Base-by-base conservation (phyloP, 768 basidiomycete genomes). In the Kondoa malvinella region DNA sequence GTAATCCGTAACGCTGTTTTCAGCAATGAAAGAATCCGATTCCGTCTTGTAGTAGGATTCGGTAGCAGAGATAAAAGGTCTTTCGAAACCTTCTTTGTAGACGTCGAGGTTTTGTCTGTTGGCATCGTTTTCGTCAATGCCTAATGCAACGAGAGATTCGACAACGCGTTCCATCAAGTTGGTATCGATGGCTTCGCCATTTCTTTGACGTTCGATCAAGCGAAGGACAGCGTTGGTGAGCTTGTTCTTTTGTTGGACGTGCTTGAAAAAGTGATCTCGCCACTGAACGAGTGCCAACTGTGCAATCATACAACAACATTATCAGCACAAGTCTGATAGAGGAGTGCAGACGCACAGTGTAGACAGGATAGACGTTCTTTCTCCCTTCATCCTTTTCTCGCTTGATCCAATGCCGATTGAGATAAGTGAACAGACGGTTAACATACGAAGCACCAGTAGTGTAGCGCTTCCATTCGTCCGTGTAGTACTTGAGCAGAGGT, bases 341-440 rank as follows among this genome's bases (percentile, higher is more conserved):
- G 57, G 50, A 56, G 40, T 0, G 12, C 56, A 26, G 2, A 79
- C 86, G 75, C 72, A 94, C 92, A 30, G 94, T 99, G 76, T 97
- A 97, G 25, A 99, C 89, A 0, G 85, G 86, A 79, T 96, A 97
- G 26, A 97, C 88, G 57, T 86, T 87, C 78, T 89, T 92, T 73
- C 92, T 82, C 17, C 95, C 95, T 77, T 97, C 94, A 73, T 97
- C 94, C 75, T 92, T 85, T 77, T 99, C 95, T 65, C 94, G 83
- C 80, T 92, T 94, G 57, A 99, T 94, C 95, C 95, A 99, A 78
- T 97, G 92, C 64, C 94, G 89, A 78, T 99, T 97, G 67, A 99
- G 83, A 79, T 97, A 97, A 1, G 90, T 92, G 80, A 97, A 97
- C 34, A 99, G 79, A 67, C 94, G 87, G 77, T 97, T 94, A 78